Base-by-base conservation (phyloP, 345 rosid genomes). In the Brassica nigra region DNA sequence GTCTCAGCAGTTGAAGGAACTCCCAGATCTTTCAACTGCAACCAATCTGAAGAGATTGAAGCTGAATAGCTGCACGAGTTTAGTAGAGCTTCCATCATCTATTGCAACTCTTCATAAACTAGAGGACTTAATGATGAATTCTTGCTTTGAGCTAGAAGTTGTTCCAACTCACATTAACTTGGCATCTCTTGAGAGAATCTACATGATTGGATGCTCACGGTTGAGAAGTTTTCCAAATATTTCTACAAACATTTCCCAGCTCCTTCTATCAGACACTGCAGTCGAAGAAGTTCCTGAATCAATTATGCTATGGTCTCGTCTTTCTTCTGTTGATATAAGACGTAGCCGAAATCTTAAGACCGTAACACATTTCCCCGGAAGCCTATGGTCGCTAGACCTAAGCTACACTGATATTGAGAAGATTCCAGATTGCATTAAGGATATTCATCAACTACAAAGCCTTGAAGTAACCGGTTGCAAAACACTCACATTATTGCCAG, bases 61-160 rank as follows among this genome's bases (percentile, higher is more conserved):
- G 8, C 31, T 85, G 8, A 2, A 2, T n/a, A 4, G 6, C 0
- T 83, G 87, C 76, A 11, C 0, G 8, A 47, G 30, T 31, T 63
- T 81, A 39, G 33, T 12, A 58, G 62, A 66, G 39, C 12, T 71
- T 49, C 73, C 73, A 29, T 69, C 62, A 4, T 69, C 73, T 29
- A 1, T 49, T 5, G 0, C 4, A 4, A 16, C 63, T 23, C 80
- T 73, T 54, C 10, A 62, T 27, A 71, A 70, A 30, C 63, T 84
- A 0, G 0, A 11, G 0, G 0, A 3, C 0, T 29, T 70, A 6
- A 0, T 0, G 2, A 33, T 12, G 33, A 0, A 3, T 0, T 0
- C 0, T 0, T 70, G 20, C 31, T 0, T 3, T 11, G 34, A 16
- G 6, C 49, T 70, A 70, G 2, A 70, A 33, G 16, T 55, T 2